A percentile compares a stretch with the other conserved stretches of the same genome.
Evolutionary conservation across 208 protist genomes (phyloP).

Genomic region (Crithidia bombi): DNA sequence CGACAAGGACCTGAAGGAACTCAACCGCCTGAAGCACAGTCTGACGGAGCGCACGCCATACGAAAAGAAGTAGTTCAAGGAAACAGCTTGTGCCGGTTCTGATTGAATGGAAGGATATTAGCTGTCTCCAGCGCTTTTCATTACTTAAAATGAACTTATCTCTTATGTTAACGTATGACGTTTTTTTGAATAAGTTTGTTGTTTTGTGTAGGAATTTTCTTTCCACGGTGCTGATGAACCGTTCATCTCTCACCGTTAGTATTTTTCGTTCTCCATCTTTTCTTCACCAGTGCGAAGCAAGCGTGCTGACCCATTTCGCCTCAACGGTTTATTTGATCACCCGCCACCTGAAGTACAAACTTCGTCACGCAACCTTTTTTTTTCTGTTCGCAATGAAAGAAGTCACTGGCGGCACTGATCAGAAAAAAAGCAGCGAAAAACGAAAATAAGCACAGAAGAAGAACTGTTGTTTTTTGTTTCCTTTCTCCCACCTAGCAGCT

Average conservation of each 20-base stretch:
- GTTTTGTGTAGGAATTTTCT: slow-evolving; percentile 26
- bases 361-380: not conserved
- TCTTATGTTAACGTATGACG: slow-evolving; percentile 22
- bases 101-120: not conserved
- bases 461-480: slow-evolving; percentile 3
- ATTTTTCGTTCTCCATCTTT: slow-evolving; percentile 21
- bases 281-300: slow-evolving; percentile 1
- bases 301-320: slow-evolving; percentile 2
- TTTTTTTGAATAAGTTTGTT: slow-evolving; percentile 16
- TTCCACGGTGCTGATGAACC: slow-evolving; percentile 7
- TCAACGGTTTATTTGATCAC: not conserved
- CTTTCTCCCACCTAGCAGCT: slow-evolving; percentile 22
- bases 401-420: not conserved
- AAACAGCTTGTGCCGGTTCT: slow-evolving; percentile 2
- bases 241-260: slow-evolving; percentile 20
- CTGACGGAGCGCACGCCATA: slow-evolving; percentile 53
- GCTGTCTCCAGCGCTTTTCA: slow-evolving; percentile 14
- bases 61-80: slow-evolving; percentile 38
- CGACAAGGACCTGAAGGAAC: slow-evolving; percentile 81
- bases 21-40: slow-evolving; percentile 71
- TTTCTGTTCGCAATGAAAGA: not conserved
- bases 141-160: slow-evolving; percentile 17
- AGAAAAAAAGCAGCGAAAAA: too few relatives aligned
- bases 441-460: too few relatives aligned
- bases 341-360: not conserved